Evolutionary conservation across 2,329 filamentous ascomycete genomes (phyloP), one percentile per base, ranked within the genome.

Genomic region (Aspergillus texensis): DNA sequence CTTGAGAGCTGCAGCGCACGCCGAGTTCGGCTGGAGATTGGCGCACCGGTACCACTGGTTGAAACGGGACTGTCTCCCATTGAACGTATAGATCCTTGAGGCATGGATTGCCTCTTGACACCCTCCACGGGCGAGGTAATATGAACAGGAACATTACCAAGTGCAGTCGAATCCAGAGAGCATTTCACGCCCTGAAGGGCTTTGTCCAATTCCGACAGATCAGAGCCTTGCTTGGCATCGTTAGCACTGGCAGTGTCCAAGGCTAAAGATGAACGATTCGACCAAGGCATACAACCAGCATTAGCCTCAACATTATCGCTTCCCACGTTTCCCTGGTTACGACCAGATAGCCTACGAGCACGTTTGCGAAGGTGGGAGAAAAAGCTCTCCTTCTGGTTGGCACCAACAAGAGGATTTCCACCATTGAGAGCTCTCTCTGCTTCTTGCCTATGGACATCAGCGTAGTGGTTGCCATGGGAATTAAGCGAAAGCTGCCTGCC

Each of bases 361-460:
- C 94, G 90, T 80, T 99, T 99, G 62, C 95, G 88, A 9, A 99
- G 85, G 76, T 99, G 95, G 0, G 95, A 98, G 80, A 99, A 99
- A 83, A 99, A 99, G 78, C 95, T 93, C 78, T 99, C 95, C 75
- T 96, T 96, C 52, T 93, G 91, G 21, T 87, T 91, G 71, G n/a
- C 16, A 39, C 86, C 89, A 0, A 90, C 92, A 6, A 93, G 95
- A 19, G 86, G 88, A 28, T 94, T 82, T 26, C 90, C 89, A 59
- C 94, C 95, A 74, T 93, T 97, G 53, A 98, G 84, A 43, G 93
- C 93, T 66, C 92, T 87, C 78, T 98, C 94, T 16, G 94, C 93
- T 78, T 98, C 93, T 79, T 94, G 92, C 61, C 94, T 87, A 76
- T 97, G 93, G 68, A 92, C 82, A 72, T 97, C 94, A 32, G 93